Percentiles rank a stretch among this genome's conserved stretches.
Conservation (phyloP, 2,329 filamentous ascomycete species). For the Penicillium griseofulvum region DNA sequence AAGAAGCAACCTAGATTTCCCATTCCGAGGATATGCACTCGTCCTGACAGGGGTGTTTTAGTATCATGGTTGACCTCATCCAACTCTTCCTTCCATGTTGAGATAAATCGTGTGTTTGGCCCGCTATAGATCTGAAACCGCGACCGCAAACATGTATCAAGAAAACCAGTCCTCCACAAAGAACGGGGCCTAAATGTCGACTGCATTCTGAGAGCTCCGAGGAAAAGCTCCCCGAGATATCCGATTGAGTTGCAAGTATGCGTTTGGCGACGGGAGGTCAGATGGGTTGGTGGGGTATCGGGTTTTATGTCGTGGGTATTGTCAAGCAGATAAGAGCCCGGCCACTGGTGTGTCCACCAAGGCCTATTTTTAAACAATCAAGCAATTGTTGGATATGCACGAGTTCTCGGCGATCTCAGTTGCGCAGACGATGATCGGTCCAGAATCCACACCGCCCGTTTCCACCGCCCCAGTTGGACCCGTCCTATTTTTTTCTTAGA, state of each 20-base stretch:
- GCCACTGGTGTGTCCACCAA: not conserved
- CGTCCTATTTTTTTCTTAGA: slow-evolving; percentile 22
- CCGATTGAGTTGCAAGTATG: not conserved
- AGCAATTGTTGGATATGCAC: slow-evolving; percentile 2
- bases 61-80: slow-evolving; percentile 21
- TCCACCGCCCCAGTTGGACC: slow-evolving; percentile 20
- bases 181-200: slow-evolving; percentile 34
- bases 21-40: slow-evolving; percentile 74
- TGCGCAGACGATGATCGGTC: slow-evolving; percentile 12
- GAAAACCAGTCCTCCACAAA: slow-evolving; percentile 30
- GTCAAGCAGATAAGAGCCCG: not conserved
- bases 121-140: not conserved
- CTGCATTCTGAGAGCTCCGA: slow-evolving; percentile 35
- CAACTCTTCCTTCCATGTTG: slow-evolving; percentile 31
- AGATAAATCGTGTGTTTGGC: slow-evolving; percentile 16
- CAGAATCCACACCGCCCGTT: slow-evolving; percentile 17
- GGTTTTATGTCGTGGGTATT: not conserved
- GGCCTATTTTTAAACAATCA: not conserved
- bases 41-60: slow-evolving; percentile 34
- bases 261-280: not conserved
- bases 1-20: slow-evolving; percentile 80
- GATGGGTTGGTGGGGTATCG: not conserved
- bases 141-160: slow-evolving; percentile 15
- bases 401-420: not conserved
- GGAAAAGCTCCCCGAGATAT: slow-evolving; percentile 13